Evolutionary conservation across 23 red algal genomes (phyloP), one percentile per base, ranked within the genome.

Genomic region (Cyanidioschyzon merolae): DNA sequence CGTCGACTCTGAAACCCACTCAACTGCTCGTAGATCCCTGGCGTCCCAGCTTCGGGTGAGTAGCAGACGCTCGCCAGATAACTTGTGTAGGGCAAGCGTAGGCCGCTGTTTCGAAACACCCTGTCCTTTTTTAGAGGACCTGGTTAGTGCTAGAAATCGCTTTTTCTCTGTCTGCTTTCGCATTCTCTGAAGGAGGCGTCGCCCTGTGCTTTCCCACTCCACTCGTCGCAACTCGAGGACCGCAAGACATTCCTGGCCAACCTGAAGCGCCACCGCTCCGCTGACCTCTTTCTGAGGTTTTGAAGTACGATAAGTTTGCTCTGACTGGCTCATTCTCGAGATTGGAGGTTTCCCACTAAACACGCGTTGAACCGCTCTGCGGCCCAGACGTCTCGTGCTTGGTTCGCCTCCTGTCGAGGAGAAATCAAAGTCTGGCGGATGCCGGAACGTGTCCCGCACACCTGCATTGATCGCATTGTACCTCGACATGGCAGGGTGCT

Each of bases 31-130:
- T 3, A 71, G n/a, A 27, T 71, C 63, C 30, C 32, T 35, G 16
- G n/a, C 63, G 7, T 32, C 30, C 63, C 63, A 71, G n/a, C n/a
- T 32, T 71, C 63, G 63, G n/a, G 63, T 71, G 12, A 71, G n/a
- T 35, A 7, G n/a, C 12, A 71, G 32, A 7, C 63, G 12, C 63
- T 15, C 29, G 2, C 63, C 63, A 7, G 63, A 71, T 27, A 71
- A 32, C 29, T 71, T 71, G 29, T 71, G 32, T 7, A 71, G 63
- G 32, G 12, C 7, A 3, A 71, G 32, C 12, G 63, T 3, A 7
- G n/a, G 29, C 3, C 63, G 63, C 7, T 7, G 7, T 21, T 54
- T 54, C 12, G 45, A 7, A 15, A 15, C 45, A 35, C 63, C 29
- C 12, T 3, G 63, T 27, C 30, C n/a, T 32, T 3, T 3, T 35